These are phyloP conservation scores for Echinochloa phyllopogon DNA, from an alignment of 176 grass and related monocot genomes.

Conservation along the genomic window DNA sequence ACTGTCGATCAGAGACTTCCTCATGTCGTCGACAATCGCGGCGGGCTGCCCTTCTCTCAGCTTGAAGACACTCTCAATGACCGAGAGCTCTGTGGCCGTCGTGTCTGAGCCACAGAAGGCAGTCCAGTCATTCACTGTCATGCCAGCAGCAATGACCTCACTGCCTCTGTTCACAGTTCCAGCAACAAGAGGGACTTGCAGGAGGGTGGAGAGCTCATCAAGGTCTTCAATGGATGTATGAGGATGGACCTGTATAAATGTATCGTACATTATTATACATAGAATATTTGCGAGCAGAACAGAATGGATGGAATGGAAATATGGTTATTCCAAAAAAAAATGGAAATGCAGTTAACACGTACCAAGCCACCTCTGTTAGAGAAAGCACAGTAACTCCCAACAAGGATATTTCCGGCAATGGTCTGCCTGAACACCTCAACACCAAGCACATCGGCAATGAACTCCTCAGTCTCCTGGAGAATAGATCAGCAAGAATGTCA, in stretches of 20 bases:
- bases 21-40: slow-evolving; percentile 85
- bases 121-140: slow-evolving; percentile 98
- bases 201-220: slow-evolving; percentile 92
- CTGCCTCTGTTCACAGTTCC: slow-evolving; percentile 98
- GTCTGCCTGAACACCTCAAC: slow-evolving; percentile 96
- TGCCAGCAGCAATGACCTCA: slow-evolving; percentile 86
- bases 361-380: slow-evolving; percentile 95
- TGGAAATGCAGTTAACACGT: slow-evolving; percentile 4
- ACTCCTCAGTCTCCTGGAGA: slow-evolving; percentile 84
- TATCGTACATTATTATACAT: background rate
- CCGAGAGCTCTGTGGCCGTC: slow-evolving; percentile 89
- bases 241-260: slow-evolving; percentile 74
- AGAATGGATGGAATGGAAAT: background rate
- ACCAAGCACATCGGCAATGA: slow-evolving; percentile 92
- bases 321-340: background rate
- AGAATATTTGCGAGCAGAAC: background rate
- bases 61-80: slow-evolving; percentile 95
- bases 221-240: slow-evolving; percentile 98
- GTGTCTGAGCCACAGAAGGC: slow-evolving; percentile 95
- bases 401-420: slow-evolving; percentile 90
- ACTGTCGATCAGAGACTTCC: slow-evolving; percentile 93
- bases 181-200: slow-evolving; percentile 94
- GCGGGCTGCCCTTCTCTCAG: slow-evolving; percentile 79
- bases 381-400: slow-evolving; percentile 87
- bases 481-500: background rate